Percentiles rank a stretch among this genome's conserved stretches.
phyloP scores from a whole-genome alignment of 2,329 filamentous ascomycete genomes.

The Domatiomyces globalis region DNA sequence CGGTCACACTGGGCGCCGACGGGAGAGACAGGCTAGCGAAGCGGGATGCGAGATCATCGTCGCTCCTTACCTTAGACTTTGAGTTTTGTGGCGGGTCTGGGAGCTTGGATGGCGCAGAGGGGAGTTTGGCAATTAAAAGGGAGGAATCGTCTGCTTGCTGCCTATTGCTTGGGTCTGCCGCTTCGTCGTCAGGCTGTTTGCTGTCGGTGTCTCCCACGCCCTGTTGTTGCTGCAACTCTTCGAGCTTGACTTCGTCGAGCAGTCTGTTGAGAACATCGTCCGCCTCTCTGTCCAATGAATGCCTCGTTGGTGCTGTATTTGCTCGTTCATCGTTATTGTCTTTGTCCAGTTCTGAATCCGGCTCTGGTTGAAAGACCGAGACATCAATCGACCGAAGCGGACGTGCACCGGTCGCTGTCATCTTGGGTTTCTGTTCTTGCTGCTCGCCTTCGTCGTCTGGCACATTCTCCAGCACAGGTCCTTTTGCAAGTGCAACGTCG shows the following conservation, averaged over 20 bases:
- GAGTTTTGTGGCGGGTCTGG: slow-evolving; percentile 4
- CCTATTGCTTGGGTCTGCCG: not conserved
- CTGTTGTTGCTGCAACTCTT: slow-evolving; percentile 2
- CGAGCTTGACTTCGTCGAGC: slow-evolving; percentile 19
- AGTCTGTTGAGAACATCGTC: slow-evolving; percentile 20
- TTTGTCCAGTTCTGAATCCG: slow-evolving; percentile 9
- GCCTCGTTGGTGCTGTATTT: slow-evolving; percentile 1
- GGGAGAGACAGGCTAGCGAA: slow-evolving; percentile 17
- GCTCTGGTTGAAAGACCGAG: slow-evolving; percentile 12
- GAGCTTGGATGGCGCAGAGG: slow-evolving; percentile 12
- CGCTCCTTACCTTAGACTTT: slow-evolving; percentile 4
- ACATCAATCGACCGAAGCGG: slow-evolving; percentile 7
- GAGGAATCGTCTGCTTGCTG: not conserved
- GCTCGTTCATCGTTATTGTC: not conserved
- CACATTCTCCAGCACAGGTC: slow-evolving; percentile 1
- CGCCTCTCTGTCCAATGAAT: slow-evolving; percentile 17
- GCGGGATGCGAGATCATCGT: slow-evolving; percentile 15
- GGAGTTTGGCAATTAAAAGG: slow-evolving; percentile 6
- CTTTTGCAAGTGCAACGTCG: slow-evolving; percentile 9
- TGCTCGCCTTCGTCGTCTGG: slow-evolving; percentile 1
- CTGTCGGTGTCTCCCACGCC: slow-evolving; percentile 1
- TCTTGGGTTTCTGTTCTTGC: not conserved
- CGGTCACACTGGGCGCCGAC: slow-evolving; percentile 16
- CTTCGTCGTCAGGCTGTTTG: slow-evolving; percentile 4
- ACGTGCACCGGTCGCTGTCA: not conserved